Conservation (phyloP, 2,329 filamentous ascomycete species). For the Penicillium olsonii region DNA sequence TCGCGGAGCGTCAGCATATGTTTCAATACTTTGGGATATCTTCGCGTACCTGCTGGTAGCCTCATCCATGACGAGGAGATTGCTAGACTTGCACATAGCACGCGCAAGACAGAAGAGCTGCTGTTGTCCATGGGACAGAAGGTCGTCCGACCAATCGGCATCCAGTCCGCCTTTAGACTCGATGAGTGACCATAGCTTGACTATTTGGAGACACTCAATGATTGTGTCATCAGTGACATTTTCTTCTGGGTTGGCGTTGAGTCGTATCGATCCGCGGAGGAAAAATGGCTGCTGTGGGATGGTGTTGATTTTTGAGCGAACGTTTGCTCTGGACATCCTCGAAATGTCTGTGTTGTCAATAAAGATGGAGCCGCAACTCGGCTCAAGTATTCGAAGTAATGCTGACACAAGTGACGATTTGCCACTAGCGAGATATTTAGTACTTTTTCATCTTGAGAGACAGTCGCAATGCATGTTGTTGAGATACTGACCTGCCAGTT, state of each 20-base stretch:
- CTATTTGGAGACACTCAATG: slow-evolving; percentile 24
- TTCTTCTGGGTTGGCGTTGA: slow-evolving; percentile 16
- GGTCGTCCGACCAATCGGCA: slow-evolving; percentile 37
- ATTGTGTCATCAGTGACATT: slow-evolving; percentile 22
- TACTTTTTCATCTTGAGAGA: background rate
- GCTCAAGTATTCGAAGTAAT: slow-evolving; percentile 32
- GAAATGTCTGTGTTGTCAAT: slow-evolving; percentile 31
- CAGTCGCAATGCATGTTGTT: background rate
- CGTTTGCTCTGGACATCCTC: slow-evolving; percentile 19
- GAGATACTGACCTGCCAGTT: slow-evolving; percentile 29
- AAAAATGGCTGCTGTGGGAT: slow-evolving; percentile 34
- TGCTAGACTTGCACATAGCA: slow-evolving; percentile 49
- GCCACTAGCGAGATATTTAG: slow-evolving; percentile 16
- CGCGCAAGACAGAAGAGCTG: slow-evolving; percentile 62
- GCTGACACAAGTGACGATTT: slow-evolving; percentile 32
- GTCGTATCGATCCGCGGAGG: slow-evolving; percentile 24
- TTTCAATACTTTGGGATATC: background rate
- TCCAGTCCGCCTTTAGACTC: slow-evolving; percentile 31
- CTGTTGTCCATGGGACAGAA: slow-evolving; percentile 54
- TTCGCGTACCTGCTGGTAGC: slow-evolving; percentile 23
- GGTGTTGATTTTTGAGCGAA: slow-evolving; percentile 29
- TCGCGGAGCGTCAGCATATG: background rate
- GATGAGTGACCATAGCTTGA: slow-evolving; percentile 32
- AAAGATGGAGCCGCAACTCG: slow-evolving; percentile 25
- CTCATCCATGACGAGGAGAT: slow-evolving; percentile 28